These are phyloP conservation scores for Sarocladium kiliense DNA, from an alignment of 2,329 filamentous ascomycete species.

Conservation along the genomic window DNA sequence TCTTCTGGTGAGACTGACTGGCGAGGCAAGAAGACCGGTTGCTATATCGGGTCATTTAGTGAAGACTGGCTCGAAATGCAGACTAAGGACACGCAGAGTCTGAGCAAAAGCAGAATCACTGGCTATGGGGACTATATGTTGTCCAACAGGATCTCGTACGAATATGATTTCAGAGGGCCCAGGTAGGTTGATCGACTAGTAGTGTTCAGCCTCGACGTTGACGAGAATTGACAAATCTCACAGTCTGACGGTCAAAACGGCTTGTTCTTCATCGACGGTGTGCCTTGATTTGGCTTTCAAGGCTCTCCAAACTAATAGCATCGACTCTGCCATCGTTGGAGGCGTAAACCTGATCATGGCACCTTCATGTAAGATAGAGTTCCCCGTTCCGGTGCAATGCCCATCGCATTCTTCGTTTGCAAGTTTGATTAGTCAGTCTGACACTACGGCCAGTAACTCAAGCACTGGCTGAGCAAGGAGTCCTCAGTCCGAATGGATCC, in stretches of 20 bases:
- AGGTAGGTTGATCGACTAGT: no score
- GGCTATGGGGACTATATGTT: slow-evolving; percentile 21
- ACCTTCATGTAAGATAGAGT: neutral
- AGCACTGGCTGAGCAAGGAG: slow-evolving; percentile 17
- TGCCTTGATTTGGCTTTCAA: slow-evolving; percentile 7
- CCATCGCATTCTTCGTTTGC: no score
- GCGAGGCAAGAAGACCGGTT: slow-evolving; percentile 19
- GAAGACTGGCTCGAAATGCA: slow-evolving; percentile 25
- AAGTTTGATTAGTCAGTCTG: no score
- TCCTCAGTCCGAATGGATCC: slow-evolving; percentile 20
- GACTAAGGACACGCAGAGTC: neutral
- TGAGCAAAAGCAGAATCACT: slow-evolving; percentile 13
- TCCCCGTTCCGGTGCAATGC: neutral
- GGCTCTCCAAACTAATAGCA: neutral
- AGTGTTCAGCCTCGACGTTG: no score
- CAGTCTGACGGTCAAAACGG: slow-evolving; percentile 17
- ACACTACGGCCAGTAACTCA: no score
- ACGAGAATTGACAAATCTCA: no score
- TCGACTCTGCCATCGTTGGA: slow-evolving; percentile 1
- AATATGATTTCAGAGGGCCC: slow-evolving; percentile 20
- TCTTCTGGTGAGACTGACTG: slow-evolving; percentile 21
- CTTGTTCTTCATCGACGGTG: slow-evolving; percentile 6
- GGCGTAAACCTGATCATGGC: slow-evolving; percentile 15
- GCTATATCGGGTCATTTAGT: slow-evolving; percentile 25
- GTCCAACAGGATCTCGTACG: slow-evolving; percentile 25